phyloP scores from a whole-genome alignment of 2,329 filamentous ascomycete genomes.

The Trichothecium roseum region DNA sequence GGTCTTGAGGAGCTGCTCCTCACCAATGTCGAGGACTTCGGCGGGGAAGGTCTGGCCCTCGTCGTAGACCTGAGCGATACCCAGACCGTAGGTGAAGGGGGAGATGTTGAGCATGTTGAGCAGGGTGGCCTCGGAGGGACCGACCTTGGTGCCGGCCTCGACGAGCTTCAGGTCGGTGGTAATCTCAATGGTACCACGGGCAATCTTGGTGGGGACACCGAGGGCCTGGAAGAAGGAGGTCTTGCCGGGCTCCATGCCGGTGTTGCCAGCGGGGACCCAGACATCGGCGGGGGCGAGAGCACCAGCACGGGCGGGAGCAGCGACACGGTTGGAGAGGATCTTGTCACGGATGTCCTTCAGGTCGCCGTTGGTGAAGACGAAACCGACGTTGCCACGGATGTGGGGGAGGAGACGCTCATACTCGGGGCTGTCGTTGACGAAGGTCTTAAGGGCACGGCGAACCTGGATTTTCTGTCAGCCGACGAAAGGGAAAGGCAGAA shows the following conservation, averaged over 20 bases:
- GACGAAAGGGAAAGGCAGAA: conserved; percentile 3
- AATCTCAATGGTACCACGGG: conserved; percentile 99
- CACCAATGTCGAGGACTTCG: conserved; percentile 81
- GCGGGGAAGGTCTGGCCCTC: conserved; percentile 86
- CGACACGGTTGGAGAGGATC: conserved; percentile 94
- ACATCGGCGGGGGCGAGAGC: conserved; percentile 89
- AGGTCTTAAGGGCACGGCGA: conserved; percentile 94
- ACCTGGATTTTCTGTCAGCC: conserved; percentile 42
- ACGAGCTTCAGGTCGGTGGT: conserved; percentile 96
- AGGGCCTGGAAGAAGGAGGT: conserved; percentile 99
- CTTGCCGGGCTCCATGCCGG: conserved; percentile 99
- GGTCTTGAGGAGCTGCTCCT: conserved; percentile 82
- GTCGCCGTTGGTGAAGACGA: conserved; percentile 98
- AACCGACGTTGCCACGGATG: conserved; percentile 96
- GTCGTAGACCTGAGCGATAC: conserved; percentile 93
- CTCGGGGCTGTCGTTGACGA: conserved; percentile 82
- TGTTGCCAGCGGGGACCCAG: conserved; percentile 95
- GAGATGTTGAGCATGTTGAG: conserved; percentile 99
- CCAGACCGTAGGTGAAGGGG: conserved; percentile 99
- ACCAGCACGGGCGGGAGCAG: conserved; percentile 95
- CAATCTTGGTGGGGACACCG: conserved; percentile 99
- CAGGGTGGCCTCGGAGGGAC: conserved; percentile 95
- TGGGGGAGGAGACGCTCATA: conserved; percentile 95
- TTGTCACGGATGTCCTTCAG: conserved; percentile 88
- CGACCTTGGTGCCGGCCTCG: conserved; percentile 86